phyloP scores from a whole-genome alignment of 306 rosid species.

The Lablab purpureus region DNA sequence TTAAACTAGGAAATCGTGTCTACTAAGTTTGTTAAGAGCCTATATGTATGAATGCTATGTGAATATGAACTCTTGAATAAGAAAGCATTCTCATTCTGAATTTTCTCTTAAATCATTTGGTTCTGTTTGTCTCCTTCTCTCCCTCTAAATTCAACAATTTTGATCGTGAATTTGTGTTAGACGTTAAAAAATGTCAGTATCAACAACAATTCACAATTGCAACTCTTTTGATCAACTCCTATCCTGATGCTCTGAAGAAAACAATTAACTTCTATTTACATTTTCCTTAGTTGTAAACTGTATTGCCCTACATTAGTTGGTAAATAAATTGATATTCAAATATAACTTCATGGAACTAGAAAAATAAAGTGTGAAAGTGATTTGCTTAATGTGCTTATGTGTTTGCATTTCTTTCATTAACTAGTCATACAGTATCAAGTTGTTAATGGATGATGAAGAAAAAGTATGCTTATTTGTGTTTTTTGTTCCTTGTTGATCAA shows the following conservation, averaged over 20 bases:
- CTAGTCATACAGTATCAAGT: slow-evolving; percentile 8
- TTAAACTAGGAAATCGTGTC: not conserved
- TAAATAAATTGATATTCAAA: slow-evolving; percentile 1
- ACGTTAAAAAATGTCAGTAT: not conserved
- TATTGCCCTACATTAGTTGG: slow-evolving; percentile 8
- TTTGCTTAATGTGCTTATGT: slow-evolving; percentile 22
- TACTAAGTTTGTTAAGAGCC: not conserved
- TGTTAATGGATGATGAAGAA: not conserved
- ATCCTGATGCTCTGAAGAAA: slow-evolving; percentile 21
- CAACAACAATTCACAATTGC: slow-evolving; percentile 8
- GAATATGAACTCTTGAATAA: not conserved
- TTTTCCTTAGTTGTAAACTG: slow-evolving; percentile 6
- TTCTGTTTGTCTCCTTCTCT: not conserved
- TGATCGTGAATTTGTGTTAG: slow-evolving; percentile 2
- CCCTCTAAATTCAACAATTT: not conserved
- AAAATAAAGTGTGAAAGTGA: slow-evolving; percentile 3
- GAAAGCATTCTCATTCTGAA: not conserved
- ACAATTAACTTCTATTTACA: not conserved
- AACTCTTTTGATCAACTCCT: slow-evolving; percentile 22
- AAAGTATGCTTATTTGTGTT: not conserved
- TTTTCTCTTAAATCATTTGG: not conserved
- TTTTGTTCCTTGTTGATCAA: slow-evolving; percentile 22
- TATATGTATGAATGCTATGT: not conserved
- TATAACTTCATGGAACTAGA: slow-evolving; percentile 9
- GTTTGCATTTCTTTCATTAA: slow-evolving; percentile 6